A percentile compares a stretch with the other conserved stretches of the same genome.
These are phyloP conservation scores for Aspergillus sclerotialis DNA, from an alignment of 2,329 filamentous ascomycete species.

Conservation along the genomic window DNA sequence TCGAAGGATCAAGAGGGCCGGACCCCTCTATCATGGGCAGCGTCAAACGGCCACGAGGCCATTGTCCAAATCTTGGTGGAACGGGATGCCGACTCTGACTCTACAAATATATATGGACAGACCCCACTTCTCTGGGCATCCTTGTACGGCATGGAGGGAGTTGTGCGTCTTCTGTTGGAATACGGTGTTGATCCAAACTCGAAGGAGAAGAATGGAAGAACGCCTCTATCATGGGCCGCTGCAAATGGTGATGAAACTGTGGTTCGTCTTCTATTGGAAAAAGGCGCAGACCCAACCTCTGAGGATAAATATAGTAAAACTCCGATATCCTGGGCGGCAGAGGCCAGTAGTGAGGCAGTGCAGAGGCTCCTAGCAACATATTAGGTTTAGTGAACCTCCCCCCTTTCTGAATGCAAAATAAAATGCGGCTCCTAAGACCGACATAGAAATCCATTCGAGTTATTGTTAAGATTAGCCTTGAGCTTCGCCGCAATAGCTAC, in stretches of 20 bases:
- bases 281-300: not conserved
- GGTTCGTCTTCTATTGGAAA: not conserved
- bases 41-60: slow-evolving; percentile 5
- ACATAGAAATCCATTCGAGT: too few species aligned
- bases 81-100: not conserved
- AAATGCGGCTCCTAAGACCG: too few species aligned
- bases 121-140: slow-evolving; percentile 4
- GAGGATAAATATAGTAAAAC: not conserved
- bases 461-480: too few species aligned
- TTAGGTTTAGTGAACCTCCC: too few species aligned
- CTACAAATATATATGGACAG: slow-evolving; percentile 1
- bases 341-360: too few species aligned
- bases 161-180: slow-evolving; percentile 1
- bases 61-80: slow-evolving; percentile 4
- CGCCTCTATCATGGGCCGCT: not conserved
- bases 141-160: not conserved
- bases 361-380: too few species aligned
- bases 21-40: slow-evolving; percentile 11
- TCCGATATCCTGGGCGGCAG: not conserved
- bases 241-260: slow-evolving; percentile 1
- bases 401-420: too few species aligned
- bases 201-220: not conserved
- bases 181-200: not conserved
- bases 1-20: not conserved
- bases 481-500: too few species aligned